A percentile compares a stretch with the other conserved stretches of the same genome.
Conservation (phyloP, 768 basidiomycete genomes). For the Postia placenta region DNA sequence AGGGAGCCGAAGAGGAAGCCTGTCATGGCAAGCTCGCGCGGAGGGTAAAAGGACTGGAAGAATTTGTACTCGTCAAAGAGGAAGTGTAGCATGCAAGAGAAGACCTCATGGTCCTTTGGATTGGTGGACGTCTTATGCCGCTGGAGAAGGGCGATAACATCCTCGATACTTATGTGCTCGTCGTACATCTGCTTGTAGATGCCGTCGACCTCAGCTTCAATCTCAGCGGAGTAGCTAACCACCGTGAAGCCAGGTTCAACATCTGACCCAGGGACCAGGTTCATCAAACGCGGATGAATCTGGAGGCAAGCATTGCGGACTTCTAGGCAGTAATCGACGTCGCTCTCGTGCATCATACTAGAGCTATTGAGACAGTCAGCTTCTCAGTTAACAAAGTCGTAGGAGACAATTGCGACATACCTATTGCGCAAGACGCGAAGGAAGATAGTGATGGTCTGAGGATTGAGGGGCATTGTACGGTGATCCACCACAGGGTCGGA, state of each 20-base stretch:
- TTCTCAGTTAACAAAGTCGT: not conserved
- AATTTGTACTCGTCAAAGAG: constrained; percentile 99
- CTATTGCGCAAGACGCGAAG: constrained; percentile 82
- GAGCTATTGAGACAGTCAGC: constrained; percentile 40
- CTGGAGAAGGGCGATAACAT: constrained; percentile 85
- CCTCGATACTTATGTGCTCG: constrained; percentile 89
- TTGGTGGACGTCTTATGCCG: constrained; percentile 79
- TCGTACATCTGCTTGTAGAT: constrained; percentile 99
- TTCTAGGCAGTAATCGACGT: constrained; percentile 84
- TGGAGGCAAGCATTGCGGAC: constrained; percentile 91
- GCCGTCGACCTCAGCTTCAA: constrained; percentile 88
- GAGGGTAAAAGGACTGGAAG: constrained; percentile 94
- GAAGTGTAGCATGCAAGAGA: constrained; percentile 99
- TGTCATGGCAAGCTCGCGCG: constrained; percentile 92
- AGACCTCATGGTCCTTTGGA: constrained; percentile 87
- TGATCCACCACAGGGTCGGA: constrained; percentile 74
- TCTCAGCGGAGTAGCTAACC: constrained; percentile 80
- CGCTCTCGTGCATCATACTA: constrained; percentile 65
- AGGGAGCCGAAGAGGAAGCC: constrained; percentile 94
- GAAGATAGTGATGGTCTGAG: constrained; percentile 87
- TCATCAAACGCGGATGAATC: constrained; percentile 95
- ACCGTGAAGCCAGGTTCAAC: constrained; percentile 89
- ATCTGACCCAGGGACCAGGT: constrained; percentile 79
- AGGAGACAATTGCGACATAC: constrained; percentile 28
- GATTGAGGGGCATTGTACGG: constrained; percentile 82